Evolutionary conservation across 2,329 filamentous ascomycete species (phyloP), one percentile per base, ranked within the genome.

Genomic region (Trichoderma sp.): DNA sequence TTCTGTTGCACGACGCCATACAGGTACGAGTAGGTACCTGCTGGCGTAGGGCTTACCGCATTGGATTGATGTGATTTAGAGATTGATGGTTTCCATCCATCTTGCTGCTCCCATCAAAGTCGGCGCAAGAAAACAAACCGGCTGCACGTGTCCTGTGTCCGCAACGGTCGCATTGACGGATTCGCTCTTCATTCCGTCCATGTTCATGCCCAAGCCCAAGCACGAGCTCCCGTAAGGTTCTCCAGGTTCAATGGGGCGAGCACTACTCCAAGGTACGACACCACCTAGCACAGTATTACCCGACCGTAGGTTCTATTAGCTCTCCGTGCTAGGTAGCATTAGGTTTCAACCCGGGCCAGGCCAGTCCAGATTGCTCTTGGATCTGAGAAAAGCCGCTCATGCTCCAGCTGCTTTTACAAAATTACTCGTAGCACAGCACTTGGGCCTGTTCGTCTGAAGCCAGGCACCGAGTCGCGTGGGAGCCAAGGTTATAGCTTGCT

Each of bases 401-500:
- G n/a, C 8, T 26, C 26, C 26, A 26, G 26, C 26, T 47, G 43
- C 17, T 47, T 47, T 47, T 47, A 5, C 9, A 6, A 20, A 12
- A 50, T 50, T 50, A 11, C 28, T 20, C 57, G 28, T 59, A 34
- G 20, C 50, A 55, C 20, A 26, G 26, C 28, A 58, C 28, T n/a
- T 57, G 15, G 6, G 12, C 20, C 15, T 26, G 26, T 58, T 58
- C 15, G 57, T 6, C n/a, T 28, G 20, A 58, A 59, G 17, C 36
- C 26, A 61, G 36, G 36, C 20, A 47, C 65, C n/a, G 55, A 58
- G 55, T 68, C 65, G 65, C 65, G 55, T 68, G 65, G 63, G 34
- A 50, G 23, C 63, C 65, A 68, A 68, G 55, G 65, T 47, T 47
- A 12, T 47, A 32, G 65, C 53, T 55, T 30, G 66, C 66, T 61